Conservation (phyloP, 225 moss, liverwort and hornwort genomes). For the Marchantia polymorpha region DNA sequence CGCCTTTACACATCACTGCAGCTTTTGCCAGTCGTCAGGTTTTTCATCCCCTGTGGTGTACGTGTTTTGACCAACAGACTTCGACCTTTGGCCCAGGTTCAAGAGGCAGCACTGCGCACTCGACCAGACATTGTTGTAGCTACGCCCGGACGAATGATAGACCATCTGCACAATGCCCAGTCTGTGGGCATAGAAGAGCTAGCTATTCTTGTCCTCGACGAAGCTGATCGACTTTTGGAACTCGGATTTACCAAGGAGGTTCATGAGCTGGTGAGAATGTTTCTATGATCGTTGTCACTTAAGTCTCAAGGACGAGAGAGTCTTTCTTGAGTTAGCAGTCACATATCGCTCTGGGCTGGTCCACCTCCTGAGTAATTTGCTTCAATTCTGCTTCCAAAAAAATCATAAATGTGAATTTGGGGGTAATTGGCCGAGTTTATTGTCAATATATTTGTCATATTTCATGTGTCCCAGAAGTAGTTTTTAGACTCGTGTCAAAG, state of each 20-base stretch:
- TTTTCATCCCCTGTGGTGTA: not conserved
- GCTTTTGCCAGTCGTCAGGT: not conserved
- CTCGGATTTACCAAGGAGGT: conserved; percentile 86
- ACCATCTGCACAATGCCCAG: conserved; percentile 90
- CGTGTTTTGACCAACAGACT: not conserved
- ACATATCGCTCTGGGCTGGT: not conserved
- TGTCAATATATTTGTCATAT: no score
- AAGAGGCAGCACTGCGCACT: conserved; percentile 82
- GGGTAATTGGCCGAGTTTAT: not conserved
- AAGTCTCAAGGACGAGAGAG: not conserved
- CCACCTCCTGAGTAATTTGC: not conserved
- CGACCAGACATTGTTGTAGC: conserved; percentile 96
- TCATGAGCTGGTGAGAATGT: conserved; percentile 70
- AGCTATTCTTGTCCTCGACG: conserved; percentile 84
- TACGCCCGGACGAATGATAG: conserved; percentile 97
- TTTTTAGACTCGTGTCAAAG: no score
- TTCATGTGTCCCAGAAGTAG: no score
- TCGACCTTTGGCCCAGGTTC: conserved; percentile 51
- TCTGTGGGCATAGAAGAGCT: conserved; percentile 94
- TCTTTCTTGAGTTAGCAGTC: not conserved
- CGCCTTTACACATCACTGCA: not conserved
- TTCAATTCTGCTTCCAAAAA: not conserved
- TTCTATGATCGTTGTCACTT: not conserved
- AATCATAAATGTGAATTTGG: not conserved
- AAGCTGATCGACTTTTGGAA: conserved; percentile 91